Evolutionary conservation across 805 yeast species (phyloP).

Genomic region (Monosporozyma solicola): DNA sequence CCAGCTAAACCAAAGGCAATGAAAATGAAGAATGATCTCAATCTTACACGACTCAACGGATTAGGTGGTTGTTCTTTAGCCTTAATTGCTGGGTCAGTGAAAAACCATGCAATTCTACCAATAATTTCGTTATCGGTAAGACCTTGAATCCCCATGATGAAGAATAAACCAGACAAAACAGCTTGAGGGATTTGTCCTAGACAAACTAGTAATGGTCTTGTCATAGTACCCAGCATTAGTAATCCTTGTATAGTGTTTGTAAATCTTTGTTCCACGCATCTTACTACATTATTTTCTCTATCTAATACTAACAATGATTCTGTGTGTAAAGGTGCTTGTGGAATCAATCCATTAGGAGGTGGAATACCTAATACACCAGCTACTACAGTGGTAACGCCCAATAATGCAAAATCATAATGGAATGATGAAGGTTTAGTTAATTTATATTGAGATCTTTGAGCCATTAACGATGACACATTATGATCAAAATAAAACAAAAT

Average conservation of each 20-base stretch:
- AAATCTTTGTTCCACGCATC: slow-evolving; percentile 83
- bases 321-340: slow-evolving; percentile 95
- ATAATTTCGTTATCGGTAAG: slow-evolving; percentile 58
- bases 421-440: slow-evolving; percentile 79
- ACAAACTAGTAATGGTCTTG: slow-evolving; percentile 74
- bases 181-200: slow-evolving; percentile 86
- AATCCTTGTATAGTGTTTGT: slow-evolving; percentile 82
- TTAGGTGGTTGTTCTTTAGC: slow-evolving; percentile 20
- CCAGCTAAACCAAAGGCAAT: slow-evolving; percentile 53
- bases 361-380: slow-evolving; percentile 87
- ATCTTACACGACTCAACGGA: slow-evolving; percentile 28
- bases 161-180: slow-evolving; percentile 84
- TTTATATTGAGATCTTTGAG: slow-evolving; percentile 77
- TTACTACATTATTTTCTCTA: slow-evolving; percentile 27
- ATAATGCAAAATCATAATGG: slow-evolving; percentile 82
- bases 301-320: slow-evolving; percentile 51
- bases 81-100: slow-evolving; percentile 38
- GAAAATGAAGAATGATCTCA: slow-evolving; percentile 41
- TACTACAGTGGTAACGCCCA: slow-evolving; percentile 81
- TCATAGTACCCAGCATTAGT: slow-evolving; percentile 77
- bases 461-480: slow-evolving; percentile 87
- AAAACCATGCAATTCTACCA: slow-evolving; percentile 50
- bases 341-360: slow-evolving; percentile 92
- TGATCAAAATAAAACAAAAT: slow-evolving; percentile 89
- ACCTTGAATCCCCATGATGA: slow-evolving; percentile 86